Conservation (phyloP, 2,329 filamentous ascomycete genomes). For the Chalara sp. region DNA sequence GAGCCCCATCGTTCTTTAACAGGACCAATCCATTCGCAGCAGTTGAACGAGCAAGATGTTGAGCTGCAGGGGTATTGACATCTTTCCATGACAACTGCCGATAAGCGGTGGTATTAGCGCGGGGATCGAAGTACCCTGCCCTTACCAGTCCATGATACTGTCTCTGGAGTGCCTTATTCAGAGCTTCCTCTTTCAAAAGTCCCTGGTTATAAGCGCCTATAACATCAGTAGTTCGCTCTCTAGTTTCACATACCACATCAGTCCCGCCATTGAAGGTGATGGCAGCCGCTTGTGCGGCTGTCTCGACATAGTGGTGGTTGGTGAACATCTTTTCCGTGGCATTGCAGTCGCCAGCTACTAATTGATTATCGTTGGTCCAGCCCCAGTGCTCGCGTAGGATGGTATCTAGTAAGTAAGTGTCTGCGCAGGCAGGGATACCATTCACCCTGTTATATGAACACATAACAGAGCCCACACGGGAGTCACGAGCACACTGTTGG, state of each 20-base stretch:
- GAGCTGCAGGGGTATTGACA: conserved; percentile 12
- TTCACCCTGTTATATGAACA: conserved; percentile 60
- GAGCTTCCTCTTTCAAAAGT: conserved; percentile 35
- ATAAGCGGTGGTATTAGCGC: conserved; percentile 39
- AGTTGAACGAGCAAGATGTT: conserved; percentile 15
- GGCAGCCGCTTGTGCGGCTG: conserved; percentile 11
- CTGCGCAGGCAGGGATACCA: conserved; percentile 57
- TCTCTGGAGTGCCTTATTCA: conserved; percentile 43
- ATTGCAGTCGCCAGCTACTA: conserved; percentile 42
- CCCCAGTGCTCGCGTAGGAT: conserved; percentile 60
- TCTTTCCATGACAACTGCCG: conserved; percentile 43
- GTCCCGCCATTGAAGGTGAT: conserved; percentile 14
- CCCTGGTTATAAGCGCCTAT: conserved; percentile 22
- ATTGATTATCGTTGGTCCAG: conserved; percentile 54
- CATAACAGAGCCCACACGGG: conserved; percentile 52
- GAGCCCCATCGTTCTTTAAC: conserved; percentile 19
- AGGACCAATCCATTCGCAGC: conserved; percentile 19
- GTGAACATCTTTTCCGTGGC: conserved; percentile 47
- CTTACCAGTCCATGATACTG: conserved; percentile 48
- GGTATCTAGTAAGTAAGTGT: conserved; percentile 53
- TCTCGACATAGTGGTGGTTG: conserved; percentile 30
- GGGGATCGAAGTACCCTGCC: conserved; percentile 51
- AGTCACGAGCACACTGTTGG: conserved; percentile 53
- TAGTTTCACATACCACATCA: conserved; percentile 18
- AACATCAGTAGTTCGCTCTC: conserved; percentile 11